These are phyloP conservation scores for Candida alai DNA, from an alignment of 805 yeast genomes.

Conservation along the genomic window DNA sequence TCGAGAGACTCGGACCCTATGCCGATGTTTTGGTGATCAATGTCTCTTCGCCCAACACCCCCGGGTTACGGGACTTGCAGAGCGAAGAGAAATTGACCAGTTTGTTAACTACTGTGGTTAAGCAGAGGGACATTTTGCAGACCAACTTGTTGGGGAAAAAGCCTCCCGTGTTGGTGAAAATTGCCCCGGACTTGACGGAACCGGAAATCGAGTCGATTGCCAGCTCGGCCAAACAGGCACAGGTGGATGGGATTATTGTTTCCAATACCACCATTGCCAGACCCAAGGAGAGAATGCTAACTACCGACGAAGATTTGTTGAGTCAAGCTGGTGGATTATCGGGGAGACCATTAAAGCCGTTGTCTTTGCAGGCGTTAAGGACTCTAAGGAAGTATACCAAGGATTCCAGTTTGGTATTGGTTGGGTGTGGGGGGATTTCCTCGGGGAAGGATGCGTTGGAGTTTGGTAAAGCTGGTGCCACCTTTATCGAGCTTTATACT, in stretches of 20 bases:
- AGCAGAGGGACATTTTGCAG: conserved; percentile 50
- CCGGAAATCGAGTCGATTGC: conserved; percentile 81
- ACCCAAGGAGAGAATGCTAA: conserved; percentile 53
- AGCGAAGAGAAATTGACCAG: conserved; percentile 66
- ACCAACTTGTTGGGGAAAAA: conserved; percentile 39
- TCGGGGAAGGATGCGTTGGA: conserved; percentile 85
- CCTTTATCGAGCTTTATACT: conserved; percentile 83
- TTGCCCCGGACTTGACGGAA: conserved; percentile 89
- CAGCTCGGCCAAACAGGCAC: conserved; percentile 66
- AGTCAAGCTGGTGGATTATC: conserved; percentile 82
- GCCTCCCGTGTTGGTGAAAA: conserved; percentile 85
- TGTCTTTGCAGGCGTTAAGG: conserved; percentile 66
- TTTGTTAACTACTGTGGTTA: conserved; percentile 61
- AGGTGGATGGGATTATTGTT: conserved; percentile 86
- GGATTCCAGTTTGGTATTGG: conserved; percentile 64
- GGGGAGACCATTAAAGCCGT: conserved; percentile 86
- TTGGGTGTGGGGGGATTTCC: conserved; percentile 96
- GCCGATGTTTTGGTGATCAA: conserved; percentile 90
- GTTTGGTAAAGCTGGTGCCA: conserved; percentile 90
- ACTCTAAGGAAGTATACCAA: conserved; percentile 73
- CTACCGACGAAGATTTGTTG: conserved; percentile 40
- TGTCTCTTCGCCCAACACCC: conserved; percentile 94
- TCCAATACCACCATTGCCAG: conserved; percentile 90
- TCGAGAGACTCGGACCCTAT: conserved; percentile 69
- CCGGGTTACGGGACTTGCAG: conserved; percentile 87